Conservation (phyloP, 768 basidiomycete genomes). For the Rhodocollybia butyracea region DNA sequence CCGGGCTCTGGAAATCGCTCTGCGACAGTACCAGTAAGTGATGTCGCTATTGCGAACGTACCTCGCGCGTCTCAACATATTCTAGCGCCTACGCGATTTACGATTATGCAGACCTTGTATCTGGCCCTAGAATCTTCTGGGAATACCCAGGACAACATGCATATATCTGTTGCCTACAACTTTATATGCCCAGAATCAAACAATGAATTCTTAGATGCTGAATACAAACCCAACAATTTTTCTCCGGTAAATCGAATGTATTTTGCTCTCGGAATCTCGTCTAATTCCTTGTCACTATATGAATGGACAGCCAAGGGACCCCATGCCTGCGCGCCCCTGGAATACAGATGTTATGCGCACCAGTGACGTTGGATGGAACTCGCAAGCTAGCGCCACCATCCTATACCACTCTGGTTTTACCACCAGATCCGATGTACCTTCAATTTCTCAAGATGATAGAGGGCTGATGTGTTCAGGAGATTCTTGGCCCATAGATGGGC, state of each 20-base stretch:
- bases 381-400: neutral
- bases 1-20: constrained; percentile 48
- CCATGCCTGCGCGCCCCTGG: neutral
- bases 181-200: constrained; percentile 4
- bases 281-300: neutral
- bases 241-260: neutral
- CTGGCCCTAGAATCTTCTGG: constrained; percentile 2
- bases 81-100: constrained; percentile 50
- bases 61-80: neutral
- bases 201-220: neutral
- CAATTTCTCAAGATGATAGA: neutral
- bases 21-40: constrained; percentile 40
- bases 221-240: neutral
- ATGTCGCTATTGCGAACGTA: neutral
- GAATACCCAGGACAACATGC: neutral
- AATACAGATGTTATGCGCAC: neutral
- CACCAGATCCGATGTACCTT: neutral
- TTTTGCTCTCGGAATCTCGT: neutral
- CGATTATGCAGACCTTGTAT: constrained; percentile 46
- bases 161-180: constrained; percentile 9
- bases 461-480: neutral
- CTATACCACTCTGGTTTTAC: neutral
- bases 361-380: neutral
- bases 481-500: constrained; percentile 2
- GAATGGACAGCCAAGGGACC: neutral